Conservation (phyloP, 306 rosid genomes). For the Glycine latifolia region DNA sequence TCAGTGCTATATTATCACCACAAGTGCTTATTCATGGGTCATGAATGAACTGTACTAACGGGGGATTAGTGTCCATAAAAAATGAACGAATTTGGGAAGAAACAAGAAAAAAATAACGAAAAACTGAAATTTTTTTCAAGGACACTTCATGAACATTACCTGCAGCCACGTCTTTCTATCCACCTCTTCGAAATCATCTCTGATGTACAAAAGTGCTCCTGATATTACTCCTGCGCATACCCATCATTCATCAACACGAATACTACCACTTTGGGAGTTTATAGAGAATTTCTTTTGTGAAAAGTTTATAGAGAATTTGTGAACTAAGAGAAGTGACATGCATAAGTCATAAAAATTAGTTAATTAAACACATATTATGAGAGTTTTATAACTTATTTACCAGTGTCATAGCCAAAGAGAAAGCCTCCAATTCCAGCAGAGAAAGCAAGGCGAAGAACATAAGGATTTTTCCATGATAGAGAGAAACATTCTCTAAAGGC, state of each 20-base stretch:
- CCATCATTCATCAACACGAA: slow-evolving; percentile 5
- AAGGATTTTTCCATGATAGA: slow-evolving; percentile 58
- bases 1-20: too few species aligned
- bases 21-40: too few species aligned
- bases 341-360: too few species aligned
- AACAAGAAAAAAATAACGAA: not conserved
- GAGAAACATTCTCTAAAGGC: slow-evolving; percentile 60
- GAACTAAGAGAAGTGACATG: not conserved
- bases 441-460: slow-evolving; percentile 59
- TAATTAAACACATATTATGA: not conserved
- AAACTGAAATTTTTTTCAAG: not conserved
- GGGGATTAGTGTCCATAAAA: slow-evolving; percentile 8
- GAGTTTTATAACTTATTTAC: slow-evolving; percentile 23
- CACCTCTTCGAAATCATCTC: slow-evolving; percentile 66
- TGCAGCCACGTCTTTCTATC: slow-evolving; percentile 62
- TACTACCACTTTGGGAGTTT: too few species aligned
- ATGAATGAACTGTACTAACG: not conserved
- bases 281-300: too few species aligned
- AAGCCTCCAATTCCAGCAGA: slow-evolving; percentile 65
- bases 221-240: slow-evolving; percentile 68
- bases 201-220: slow-evolving; percentile 71
- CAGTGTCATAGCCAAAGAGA: slow-evolving; percentile 62
- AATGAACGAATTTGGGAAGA: not conserved
- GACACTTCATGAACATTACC: slow-evolving; percentile 42
- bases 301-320: not conserved